Conservation (phyloP, 192 early-diverging fungal species). For the Diversispora epigaea region DNA sequence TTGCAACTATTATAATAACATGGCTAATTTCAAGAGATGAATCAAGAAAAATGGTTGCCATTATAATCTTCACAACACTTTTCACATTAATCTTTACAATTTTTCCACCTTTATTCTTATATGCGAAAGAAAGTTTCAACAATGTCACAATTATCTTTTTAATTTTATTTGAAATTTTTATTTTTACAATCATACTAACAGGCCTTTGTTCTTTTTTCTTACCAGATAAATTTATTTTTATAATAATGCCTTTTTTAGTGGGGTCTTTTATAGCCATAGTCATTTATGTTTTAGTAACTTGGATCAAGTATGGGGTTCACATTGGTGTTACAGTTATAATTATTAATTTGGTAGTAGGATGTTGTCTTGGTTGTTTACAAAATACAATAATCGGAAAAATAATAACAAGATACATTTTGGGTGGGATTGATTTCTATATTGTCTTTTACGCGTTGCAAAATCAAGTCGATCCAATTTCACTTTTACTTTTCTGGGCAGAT, state of each 20-base stretch:
- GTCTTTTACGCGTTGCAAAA: background rate
- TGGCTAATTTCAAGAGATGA: background rate
- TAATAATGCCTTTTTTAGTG: background rate
- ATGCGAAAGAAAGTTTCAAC: no score
- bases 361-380: background rate
- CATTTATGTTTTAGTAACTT: background rate
- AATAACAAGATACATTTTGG: background rate
- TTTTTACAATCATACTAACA: no score
- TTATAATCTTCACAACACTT: background rate
- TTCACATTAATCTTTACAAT: no score
- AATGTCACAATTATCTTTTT: no score
- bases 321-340: background rate
- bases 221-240: no score
- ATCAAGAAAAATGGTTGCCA: background rate
- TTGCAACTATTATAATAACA: background rate
- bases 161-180: no score
- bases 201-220: no score
- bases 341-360: constrained; percentile 5
- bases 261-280: no score
- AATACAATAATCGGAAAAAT: background rate
- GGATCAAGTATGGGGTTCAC: background rate
- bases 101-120: no score
- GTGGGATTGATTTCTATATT: background rate
- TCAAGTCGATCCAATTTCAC: background rate
- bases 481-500: constrained; percentile 25